phyloP scores from a whole-genome alignment of 2,329 filamentous ascomycete genomes.

The Sporothrix mexicana region DNA sequence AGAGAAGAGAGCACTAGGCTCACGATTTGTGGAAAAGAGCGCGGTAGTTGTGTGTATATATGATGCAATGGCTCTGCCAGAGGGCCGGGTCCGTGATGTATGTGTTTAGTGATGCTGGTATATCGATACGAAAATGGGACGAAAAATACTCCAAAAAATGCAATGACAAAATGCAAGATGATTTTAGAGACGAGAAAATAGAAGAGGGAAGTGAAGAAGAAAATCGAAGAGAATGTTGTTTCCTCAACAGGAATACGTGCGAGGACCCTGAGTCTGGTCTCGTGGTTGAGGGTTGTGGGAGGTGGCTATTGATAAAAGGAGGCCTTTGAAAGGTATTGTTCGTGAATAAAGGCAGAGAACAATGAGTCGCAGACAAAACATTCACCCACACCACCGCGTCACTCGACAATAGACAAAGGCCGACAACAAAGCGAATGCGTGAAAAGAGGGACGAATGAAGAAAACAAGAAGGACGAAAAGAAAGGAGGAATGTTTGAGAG shows the following conservation, averaged over 20 bases:
- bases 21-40: background rate
- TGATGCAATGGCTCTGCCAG: constrained; percentile 25
- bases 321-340: constrained; percentile 22
- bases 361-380: constrained; percentile 19
- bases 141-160: constrained; percentile 24
- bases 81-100: background rate
- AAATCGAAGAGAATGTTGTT: background rate
- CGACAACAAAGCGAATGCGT: background rate
- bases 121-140: background rate
- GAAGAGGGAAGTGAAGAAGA: background rate
- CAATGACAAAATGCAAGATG: background rate
- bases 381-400: constrained; percentile 26
- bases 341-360: constrained; percentile 24
- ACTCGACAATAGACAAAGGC: constrained; percentile 30
- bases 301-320: constrained; percentile 26
- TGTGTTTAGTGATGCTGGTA: constrained; percentile 5
- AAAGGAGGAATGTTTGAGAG: background rate
- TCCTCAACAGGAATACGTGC: background rate
- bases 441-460: constrained; percentile 26
- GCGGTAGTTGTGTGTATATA: constrained; percentile 10
- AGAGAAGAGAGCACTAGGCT: background rate
- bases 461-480: constrained; percentile 10
- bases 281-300: background rate
- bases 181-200: background rate
- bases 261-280: background rate